Evolutionary conservation across 768 basidiomycete genomes (phyloP).

Genomic region (Russula earlei): DNA sequence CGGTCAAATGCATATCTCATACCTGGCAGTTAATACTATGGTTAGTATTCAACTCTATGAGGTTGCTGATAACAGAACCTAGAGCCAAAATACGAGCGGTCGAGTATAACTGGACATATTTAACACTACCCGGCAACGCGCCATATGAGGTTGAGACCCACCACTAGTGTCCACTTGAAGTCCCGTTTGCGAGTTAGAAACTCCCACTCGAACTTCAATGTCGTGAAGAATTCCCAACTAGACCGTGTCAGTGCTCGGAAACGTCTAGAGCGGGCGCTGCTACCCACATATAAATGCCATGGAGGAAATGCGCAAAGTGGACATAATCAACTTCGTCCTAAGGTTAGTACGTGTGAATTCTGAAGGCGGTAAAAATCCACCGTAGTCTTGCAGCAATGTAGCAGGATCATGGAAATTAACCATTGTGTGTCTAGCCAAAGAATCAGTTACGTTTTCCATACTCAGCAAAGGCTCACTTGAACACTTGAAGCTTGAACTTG

Average conservation of each 20-base stretch:
- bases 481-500: too few relatives aligned
- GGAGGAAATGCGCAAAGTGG: background rate
- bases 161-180: slow-evolving; percentile 6
- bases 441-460: too few relatives aligned
- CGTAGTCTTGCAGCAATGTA: background rate
- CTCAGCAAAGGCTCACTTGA: too few relatives aligned
- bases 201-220: slow-evolving; percentile 1
- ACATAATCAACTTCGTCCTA: background rate
- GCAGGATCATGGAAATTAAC: background rate
- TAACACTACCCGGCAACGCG: background rate
- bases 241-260: background rate
- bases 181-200: background rate
- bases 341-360: background rate
- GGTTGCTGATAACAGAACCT: background rate
- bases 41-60: background rate
- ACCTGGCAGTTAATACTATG: slow-evolving; percentile 10
- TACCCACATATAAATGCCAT: slow-evolving; percentile 5
- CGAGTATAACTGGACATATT: slow-evolving; percentile 4
- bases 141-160: background rate
- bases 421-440: background rate
- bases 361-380: background rate
- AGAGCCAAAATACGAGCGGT: background rate
- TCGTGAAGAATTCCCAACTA: slow-evolving; percentile 12
- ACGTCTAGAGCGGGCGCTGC: background rate
- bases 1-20: background rate